phyloP scores from a whole-genome alignment of 331 rosid genomes.

The Quercus tomentella region DNA sequence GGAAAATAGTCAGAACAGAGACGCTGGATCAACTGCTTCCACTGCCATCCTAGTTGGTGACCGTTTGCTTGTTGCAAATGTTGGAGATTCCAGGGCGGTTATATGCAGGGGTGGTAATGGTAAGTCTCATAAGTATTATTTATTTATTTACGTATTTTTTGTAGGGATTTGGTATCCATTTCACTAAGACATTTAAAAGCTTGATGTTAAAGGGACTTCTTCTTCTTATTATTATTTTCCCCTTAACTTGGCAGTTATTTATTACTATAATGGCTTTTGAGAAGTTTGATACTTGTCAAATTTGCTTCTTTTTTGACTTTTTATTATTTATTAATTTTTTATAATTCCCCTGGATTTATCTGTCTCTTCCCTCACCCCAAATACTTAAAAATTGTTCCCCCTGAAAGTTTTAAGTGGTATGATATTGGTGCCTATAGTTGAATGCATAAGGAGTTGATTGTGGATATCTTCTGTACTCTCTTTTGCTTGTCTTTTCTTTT shows the following conservation, averaged over 20 bases:
- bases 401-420: background rate
- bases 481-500: no score
- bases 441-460: background rate
- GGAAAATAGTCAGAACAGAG: constrained; percentile 76
- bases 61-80: constrained; percentile 94
- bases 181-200: background rate
- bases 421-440: background rate
- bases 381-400: background rate
- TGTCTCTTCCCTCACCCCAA: no score
- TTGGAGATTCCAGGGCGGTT: constrained; percentile 93
- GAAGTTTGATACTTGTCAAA: background rate
- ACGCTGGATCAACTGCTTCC: constrained; percentile 98
- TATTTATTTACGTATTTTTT: background rate
- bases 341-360: background rate
- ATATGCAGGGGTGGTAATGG: constrained; percentile 88
- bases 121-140: constrained; percentile 27
- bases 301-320: background rate
- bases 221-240: background rate
- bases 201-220: background rate
- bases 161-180: background rate
- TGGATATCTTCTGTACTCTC: no score
- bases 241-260: background rate
- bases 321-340: background rate
- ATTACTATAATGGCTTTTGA: background rate
- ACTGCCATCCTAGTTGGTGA: constrained; percentile 94